Evolutionary conservation across 1,139 yeast genomes (phyloP).

Genomic region (Barnettozyma hawaiiensis): DNA sequence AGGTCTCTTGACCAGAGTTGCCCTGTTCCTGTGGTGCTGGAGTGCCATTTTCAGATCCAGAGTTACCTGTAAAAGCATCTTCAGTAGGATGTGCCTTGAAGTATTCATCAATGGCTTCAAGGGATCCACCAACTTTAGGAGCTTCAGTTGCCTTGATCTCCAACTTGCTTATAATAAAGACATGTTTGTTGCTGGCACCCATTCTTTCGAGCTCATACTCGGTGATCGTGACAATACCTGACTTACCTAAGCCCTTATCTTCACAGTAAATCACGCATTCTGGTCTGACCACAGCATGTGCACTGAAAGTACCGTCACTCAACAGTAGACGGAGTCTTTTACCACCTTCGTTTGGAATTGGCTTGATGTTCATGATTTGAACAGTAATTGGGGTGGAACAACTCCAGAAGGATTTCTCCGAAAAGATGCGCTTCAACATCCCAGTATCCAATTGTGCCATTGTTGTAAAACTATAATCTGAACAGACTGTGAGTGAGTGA

Average conservation of each 20-base stretch:
- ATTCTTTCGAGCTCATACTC: slow-evolving; percentile 36
- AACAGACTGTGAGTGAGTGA: too few species aligned
- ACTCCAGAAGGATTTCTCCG: slow-evolving; percentile 17
- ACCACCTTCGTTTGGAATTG: slow-evolving; percentile 39
- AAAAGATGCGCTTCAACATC: slow-evolving; percentile 16
- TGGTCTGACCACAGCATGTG: slow-evolving; percentile 64
- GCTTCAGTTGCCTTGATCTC: slow-evolving; percentile 40
- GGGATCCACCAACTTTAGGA: slow-evolving; percentile 36
- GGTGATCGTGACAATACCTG: slow-evolving; percentile 25
- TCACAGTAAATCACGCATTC: slow-evolving; percentile 48
- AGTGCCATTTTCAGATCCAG: slow-evolving; percentile 17
- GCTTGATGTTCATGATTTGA: slow-evolving; percentile 45
- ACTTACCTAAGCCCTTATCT: slow-evolving; percentile 40
- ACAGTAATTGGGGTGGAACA: slow-evolving; percentile 34
- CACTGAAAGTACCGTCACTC: slow-evolving; percentile 57
- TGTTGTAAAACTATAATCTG: not conserved
- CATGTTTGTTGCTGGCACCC: slow-evolving; percentile 47
- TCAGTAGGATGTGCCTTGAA: slow-evolving; percentile 52
- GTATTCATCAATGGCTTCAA: slow-evolving; percentile 46
- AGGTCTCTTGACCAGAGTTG: not conserved
- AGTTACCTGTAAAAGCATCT: slow-evolving; percentile 31
- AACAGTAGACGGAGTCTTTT: slow-evolving; percentile 51
- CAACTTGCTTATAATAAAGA: slow-evolving; percentile 48
- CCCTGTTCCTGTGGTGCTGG: slow-evolving; percentile 25
- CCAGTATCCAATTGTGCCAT: slow-evolving; percentile 15